These are phyloP conservation scores for Fusarium hostae DNA, from an alignment of 2,329 filamentous ascomycete genomes.

Conservation along the genomic window DNA sequence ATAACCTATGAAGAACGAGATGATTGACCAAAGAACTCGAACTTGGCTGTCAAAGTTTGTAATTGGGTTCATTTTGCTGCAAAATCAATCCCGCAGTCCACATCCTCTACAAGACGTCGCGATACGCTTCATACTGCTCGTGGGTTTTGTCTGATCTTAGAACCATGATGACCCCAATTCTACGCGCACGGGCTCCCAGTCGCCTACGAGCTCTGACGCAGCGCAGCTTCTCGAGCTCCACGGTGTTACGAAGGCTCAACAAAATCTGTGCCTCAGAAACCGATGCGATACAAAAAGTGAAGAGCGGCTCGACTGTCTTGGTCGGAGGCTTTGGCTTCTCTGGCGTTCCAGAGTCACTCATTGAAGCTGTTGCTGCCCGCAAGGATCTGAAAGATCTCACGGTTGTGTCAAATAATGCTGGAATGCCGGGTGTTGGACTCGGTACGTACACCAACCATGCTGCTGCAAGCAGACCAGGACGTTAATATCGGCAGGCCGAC, in stretches of 20 bases:
- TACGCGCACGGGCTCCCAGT: not conserved
- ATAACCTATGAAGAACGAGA: no score
- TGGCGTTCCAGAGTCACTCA: conserved; percentile 83
- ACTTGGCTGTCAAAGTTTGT: no score
- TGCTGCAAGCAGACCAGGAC: conserved; percentile 61
- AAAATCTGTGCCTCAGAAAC: conserved; percentile 76
- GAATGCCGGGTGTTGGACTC: conserved; percentile 81
- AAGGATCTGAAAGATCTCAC: conserved; percentile 79
- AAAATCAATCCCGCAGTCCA: fast-evolving
- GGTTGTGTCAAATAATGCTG: conserved; percentile 92
- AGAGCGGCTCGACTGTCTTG: conserved; percentile 76
- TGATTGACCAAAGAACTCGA: no score
- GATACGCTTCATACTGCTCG: fast-evolving
- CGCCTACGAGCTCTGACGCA: fast-evolving
- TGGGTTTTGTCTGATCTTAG: fast-evolving
- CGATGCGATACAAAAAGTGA: conserved; percentile 78
- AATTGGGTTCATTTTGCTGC: fast-evolving
- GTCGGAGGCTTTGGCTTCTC: conserved; percentile 86
- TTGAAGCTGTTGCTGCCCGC: conserved; percentile 64
- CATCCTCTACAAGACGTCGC: fast-evolving
- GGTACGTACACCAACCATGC: conserved; percentile 54
- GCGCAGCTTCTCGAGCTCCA: not conserved
- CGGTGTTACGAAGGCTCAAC: conserved; percentile 63
- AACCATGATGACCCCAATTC: not conserved
- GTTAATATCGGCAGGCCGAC: conserved; percentile 39